phyloP scores from a whole-genome alignment of 192 early-diverging fungal genomes.

The Lunasporangiospora selenospora region DNA sequence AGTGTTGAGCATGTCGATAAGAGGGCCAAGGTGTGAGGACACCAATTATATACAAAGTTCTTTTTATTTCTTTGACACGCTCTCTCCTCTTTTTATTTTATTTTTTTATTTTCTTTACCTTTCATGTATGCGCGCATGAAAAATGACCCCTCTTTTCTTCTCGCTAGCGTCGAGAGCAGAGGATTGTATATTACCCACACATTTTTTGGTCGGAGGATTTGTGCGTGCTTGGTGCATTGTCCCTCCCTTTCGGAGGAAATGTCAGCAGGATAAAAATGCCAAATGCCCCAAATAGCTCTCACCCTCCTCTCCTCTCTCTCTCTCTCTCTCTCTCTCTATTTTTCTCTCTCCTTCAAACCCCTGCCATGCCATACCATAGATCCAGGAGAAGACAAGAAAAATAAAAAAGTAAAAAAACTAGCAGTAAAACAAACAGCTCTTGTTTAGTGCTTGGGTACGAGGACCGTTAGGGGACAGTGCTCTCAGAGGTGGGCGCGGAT shows the following conservation, averaged over 20 bases:
- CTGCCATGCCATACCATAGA: background rate
- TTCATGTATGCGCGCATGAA: background rate
- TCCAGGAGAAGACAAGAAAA: background rate
- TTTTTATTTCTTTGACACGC: too few relatives aligned
- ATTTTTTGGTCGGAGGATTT: too few relatives aligned
- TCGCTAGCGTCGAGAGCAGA: too few relatives aligned
- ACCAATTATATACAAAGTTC: too few relatives aligned
- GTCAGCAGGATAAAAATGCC: too few relatives aligned
- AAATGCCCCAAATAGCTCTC: background rate
- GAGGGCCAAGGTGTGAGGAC: conserved; percentile 21
- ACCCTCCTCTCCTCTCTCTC: background rate
- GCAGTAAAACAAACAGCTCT: background rate
- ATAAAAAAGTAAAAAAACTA: background rate
- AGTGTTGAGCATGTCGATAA: conserved; percentile 15
- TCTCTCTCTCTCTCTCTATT: background rate
- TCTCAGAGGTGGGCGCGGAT: too few relatives aligned
- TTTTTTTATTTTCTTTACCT: background rate
- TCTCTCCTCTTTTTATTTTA: background rate
- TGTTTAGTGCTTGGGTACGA: too few relatives aligned
- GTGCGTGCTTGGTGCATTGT: too few relatives aligned
- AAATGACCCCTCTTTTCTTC: background rate
- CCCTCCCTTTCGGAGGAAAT: too few relatives aligned
- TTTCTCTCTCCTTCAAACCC: background rate
- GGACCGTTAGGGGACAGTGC: too few relatives aligned
- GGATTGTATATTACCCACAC: too few relatives aligned